phyloP scores from a whole-genome alignment of 768 basidiomycete species.

The Trametes coccinea region DNA sequence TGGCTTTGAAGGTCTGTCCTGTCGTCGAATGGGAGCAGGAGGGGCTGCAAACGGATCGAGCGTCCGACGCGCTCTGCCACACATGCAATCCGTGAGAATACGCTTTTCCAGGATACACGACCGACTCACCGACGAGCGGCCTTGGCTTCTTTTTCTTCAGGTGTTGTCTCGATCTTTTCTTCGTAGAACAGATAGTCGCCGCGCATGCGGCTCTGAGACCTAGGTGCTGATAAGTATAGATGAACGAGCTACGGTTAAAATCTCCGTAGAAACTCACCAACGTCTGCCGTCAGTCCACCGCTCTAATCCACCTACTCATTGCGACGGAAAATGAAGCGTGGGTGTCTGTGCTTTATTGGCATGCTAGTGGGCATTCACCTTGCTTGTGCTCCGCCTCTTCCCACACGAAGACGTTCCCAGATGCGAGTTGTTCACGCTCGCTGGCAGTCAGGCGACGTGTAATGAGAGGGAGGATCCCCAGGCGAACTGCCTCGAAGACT shows the following conservation, averaged over 20 bases:
- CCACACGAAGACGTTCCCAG: conserved; percentile 84
- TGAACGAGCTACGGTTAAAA: conserved; percentile 3
- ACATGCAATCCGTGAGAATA: conserved; percentile 16
- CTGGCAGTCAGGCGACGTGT: conserved; percentile 66
- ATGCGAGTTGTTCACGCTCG: conserved; percentile 67
- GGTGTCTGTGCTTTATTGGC: conserved; percentile 25
- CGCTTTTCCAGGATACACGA: background rate
- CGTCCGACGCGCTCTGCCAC: conserved; percentile 52
- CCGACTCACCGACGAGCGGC: conserved; percentile 66
- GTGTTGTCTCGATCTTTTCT: conserved; percentile 78
- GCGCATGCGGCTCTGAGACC: conserved; percentile 85
- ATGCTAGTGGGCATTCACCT: conserved; percentile 22
- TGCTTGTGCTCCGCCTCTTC: conserved; percentile 75
- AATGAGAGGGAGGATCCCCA: conserved; percentile 68
- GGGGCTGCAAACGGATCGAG: conserved; percentile 60
- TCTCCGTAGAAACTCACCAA: conserved; percentile 47
- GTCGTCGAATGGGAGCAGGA: conserved; percentile 64
- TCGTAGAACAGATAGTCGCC: conserved; percentile 84
- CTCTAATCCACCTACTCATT: conserved; percentile 45
- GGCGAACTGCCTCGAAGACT: conserved; percentile 74
- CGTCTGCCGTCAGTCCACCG: conserved; percentile 83
- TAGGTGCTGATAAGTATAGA: conserved; percentile 28
- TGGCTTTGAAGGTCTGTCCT: conserved; percentile 75
- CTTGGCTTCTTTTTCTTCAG: conserved; percentile 77
- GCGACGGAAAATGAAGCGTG: conserved; percentile 23